Evolutionary conservation across 1,284 basidiomycete species (phyloP).

Genomic region (Austroboletus novae-zelandiae): DNA sequence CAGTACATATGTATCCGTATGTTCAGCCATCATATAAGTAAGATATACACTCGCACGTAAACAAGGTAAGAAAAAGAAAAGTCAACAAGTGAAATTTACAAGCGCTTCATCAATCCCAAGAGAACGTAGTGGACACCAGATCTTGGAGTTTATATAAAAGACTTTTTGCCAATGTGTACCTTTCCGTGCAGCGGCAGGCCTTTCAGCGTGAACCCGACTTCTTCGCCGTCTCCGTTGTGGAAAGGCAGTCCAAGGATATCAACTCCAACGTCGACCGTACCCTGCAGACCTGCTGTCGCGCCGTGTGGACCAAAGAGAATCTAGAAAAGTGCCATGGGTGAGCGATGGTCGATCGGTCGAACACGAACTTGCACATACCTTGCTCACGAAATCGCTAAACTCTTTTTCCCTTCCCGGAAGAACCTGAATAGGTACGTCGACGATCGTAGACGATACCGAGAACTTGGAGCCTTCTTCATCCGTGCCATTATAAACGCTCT

Average conservation of each 20-base stretch:
- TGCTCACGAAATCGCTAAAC: conserved; percentile 70
- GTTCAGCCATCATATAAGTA: conserved; percentile 5
- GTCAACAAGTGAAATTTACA: conserved; percentile 9
- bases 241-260: conserved; percentile 62
- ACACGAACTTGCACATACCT: conserved; percentile 43
- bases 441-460: conserved; percentile 58
- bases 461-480: conserved; percentile 53
- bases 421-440: conserved; percentile 71
- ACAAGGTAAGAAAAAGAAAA: not conserved
- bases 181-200: conserved; percentile 67
- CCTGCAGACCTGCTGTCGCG: conserved; percentile 67
- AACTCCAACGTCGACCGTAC: conserved; percentile 59
- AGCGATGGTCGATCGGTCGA: not conserved
- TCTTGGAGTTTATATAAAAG: conserved; percentile 5
- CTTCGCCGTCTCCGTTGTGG: conserved; percentile 31
- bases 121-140: not conserved
- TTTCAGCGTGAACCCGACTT: conserved; percentile 52
- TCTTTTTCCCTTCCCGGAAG: conserved; percentile 70
- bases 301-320: conserved; percentile 64
- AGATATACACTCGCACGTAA: conserved; percentile 9
- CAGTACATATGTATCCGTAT: conserved; percentile 13
- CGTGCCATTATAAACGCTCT: conserved; percentile 42
- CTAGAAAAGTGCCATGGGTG: conserved; percentile 34
- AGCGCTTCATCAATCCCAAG: not conserved
- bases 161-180: conserved; percentile 64